Percentiles rank a stretch among this genome's conserved stretches.
Evolutionary conservation across 108 stramenopile genomes (phyloP).

Genomic region (Cyclotella atomus): DNA sequence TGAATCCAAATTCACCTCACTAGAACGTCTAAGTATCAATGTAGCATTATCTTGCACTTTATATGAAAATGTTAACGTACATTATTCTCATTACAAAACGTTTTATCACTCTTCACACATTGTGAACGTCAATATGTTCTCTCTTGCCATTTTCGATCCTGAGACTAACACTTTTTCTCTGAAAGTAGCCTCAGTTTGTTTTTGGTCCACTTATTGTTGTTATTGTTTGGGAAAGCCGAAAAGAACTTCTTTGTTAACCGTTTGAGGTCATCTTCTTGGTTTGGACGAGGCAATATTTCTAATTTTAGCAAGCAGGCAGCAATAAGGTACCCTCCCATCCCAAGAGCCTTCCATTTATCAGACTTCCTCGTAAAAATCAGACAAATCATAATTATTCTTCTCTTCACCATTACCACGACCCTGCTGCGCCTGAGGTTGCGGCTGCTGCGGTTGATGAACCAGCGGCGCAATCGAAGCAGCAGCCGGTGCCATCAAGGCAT

Average conservation of each 20-base stretch:
- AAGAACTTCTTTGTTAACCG: too few relatives aligned
- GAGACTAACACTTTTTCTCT: too few relatives aligned
- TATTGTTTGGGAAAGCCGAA: too few relatives aligned
- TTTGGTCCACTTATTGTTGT: background rate
- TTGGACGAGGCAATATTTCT: too few relatives aligned
- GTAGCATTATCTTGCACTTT: background rate
- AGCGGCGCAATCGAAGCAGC: background rate
- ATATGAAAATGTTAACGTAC: background rate
- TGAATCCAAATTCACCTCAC: background rate
- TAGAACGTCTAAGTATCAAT: background rate
- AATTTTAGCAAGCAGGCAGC: too few relatives aligned
- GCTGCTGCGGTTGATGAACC: background rate
- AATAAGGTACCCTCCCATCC: too few relatives aligned
- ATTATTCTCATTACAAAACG: background rate
- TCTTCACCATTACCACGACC: background rate
- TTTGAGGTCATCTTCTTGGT: too few relatives aligned
- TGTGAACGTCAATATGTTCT: background rate
- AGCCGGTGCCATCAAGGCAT: slow-evolving; percentile 2
- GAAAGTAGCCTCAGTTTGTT: too few relatives aligned
- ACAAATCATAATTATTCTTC: slow-evolving; percentile 10
- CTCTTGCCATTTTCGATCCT: too few relatives aligned
- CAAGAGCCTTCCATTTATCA: too few relatives aligned
- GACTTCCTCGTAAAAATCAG: slow-evolving; percentile 6
- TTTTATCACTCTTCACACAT: background rate
- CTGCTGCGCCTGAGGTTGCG: background rate